Conservation (phyloP, 2,329 filamentous ascomycete genomes). For the Cladosporium sp. region DNA sequence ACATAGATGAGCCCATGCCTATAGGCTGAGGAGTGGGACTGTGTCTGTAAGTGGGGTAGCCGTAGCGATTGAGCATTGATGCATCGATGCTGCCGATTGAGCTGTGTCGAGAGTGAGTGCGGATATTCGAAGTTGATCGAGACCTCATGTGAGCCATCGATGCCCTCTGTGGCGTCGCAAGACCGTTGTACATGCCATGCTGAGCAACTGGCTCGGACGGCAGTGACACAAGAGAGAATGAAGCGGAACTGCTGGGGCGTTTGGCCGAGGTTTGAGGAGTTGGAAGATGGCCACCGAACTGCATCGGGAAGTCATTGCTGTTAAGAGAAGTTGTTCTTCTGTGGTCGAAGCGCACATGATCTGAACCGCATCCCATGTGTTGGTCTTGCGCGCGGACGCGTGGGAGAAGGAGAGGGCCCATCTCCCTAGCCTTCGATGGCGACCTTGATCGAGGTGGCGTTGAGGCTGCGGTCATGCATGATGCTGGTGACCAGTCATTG, state of each 20-base stretch:
- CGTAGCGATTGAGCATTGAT: conserved; percentile 52
- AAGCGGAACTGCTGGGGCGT: conserved; percentile 24
- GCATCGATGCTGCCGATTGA: conserved; percentile 33
- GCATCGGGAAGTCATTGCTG: conserved; percentile 23
- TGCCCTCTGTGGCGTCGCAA: conserved; percentile 18
- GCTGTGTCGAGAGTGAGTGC: conserved; percentile 28
- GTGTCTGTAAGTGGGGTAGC: conserved; percentile 71
- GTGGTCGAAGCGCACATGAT: conserved; percentile 19
- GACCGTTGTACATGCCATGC: conserved; percentile 19
- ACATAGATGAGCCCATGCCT: conserved; percentile 21
- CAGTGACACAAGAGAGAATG: conserved; percentile 13
- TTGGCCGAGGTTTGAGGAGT: conserved; percentile 16
- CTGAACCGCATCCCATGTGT: conserved; percentile 18
- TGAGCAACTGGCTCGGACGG: conserved; percentile 17
- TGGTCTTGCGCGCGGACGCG: conserved; percentile 27
- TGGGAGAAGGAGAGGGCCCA: conserved; percentile 26
- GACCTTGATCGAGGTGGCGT: conserved; percentile 27
- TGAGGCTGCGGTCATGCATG: conserved; percentile 25
- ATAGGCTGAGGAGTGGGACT: conserved; percentile 33
- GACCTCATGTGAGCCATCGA: conserved; percentile 25
- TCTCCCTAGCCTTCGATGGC: conserved; percentile 26
- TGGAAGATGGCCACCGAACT: conserved; percentile 24
- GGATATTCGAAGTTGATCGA: conserved; percentile 24
- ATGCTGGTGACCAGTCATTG: conserved; percentile 29
- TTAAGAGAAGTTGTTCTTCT: conserved; percentile 27